A percentile compares a stretch with the other conserved stretches of the same genome.
Conservation (phyloP, 1,284 basidiomycete species). For the Trametes sp. region DNA sequence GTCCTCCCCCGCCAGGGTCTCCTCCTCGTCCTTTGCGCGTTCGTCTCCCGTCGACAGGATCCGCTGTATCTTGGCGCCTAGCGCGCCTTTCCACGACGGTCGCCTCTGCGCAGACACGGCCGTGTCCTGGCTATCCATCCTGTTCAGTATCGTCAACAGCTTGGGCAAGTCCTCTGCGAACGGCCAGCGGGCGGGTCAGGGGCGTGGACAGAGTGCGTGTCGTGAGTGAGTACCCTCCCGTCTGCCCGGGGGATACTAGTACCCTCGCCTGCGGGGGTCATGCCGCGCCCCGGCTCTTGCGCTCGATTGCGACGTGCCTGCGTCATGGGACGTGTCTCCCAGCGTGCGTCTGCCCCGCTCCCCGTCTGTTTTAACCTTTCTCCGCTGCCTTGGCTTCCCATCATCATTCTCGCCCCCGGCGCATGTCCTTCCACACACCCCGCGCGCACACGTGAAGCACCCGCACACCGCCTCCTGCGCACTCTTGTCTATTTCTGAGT, state of each 20-base stretch:
- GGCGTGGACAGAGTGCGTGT: constrained; percentile 3
- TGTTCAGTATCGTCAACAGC: constrained; percentile 21
- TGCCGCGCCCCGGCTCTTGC: constrained; percentile 32
- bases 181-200: constrained; percentile 9
- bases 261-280: constrained; percentile 21
- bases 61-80: constrained; percentile 26
- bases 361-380: constrained; percentile 23
- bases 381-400: constrained; percentile 28
- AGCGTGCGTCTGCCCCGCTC: constrained; percentile 3
- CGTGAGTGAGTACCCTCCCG: constrained; percentile 14
- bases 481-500: constrained; percentile 2
- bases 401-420: constrained; percentile 20
- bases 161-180: constrained; percentile 14
- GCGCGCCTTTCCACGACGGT: constrained; percentile 27
- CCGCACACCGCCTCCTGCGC: constrained; percentile 6
- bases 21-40: constrained; percentile 16
- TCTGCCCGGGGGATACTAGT: constrained; percentile 20
- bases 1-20: constrained; percentile 20
- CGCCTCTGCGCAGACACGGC: constrained; percentile 14
- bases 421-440: constrained; percentile 12
- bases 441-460: constrained; percentile 20
- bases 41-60: constrained; percentile 17
- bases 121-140: constrained; percentile 25
- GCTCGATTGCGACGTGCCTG: constrained; percentile 31
- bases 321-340: constrained; percentile 33